phyloP scores from a whole-genome alignment of 257 asterid genomes.

The Capsicum rhomboideum region DNA sequence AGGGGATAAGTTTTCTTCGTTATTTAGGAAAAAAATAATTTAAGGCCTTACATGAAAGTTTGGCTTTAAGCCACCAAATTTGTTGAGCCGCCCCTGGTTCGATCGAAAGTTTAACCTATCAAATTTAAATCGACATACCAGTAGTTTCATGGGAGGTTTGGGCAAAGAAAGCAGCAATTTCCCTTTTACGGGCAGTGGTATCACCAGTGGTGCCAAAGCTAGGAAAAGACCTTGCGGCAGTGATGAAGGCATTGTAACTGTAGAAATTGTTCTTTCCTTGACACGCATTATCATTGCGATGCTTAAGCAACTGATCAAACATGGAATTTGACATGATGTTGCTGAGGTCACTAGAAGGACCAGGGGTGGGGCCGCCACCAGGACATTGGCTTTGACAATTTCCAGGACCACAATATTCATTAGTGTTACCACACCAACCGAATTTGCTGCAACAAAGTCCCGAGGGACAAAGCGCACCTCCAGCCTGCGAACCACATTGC shows the following conservation, averaged over 20 bases:
- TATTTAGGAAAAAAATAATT: too few species aligned
- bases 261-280: constrained; percentile 16
- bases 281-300: constrained; percentile 15
- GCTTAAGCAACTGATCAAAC: constrained; percentile 6
- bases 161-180: constrained; percentile 24
- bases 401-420: background rate
- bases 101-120: background rate
- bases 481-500: background rate
- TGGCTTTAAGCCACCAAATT: too few species aligned
- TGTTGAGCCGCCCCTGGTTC: too few species aligned
- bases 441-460: background rate
- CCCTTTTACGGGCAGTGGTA: constrained; percentile 10
- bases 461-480: background rate
- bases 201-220: constrained; percentile 24
- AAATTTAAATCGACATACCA: background rate
- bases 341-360: background rate
- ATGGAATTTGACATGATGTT: background rate
- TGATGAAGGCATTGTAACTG: constrained; percentile 18
- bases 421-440: background rate
- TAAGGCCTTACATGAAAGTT: too few species aligned
- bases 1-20: too few species aligned
- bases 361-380: background rate
- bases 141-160: constrained; percentile 28
- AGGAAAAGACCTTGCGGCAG: constrained; percentile 17
- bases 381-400: background rate